These are phyloP conservation scores for Tremellales sp. DNA, from an alignment of 1,284 basidiomycete genomes.

Conservation along the genomic window DNA sequence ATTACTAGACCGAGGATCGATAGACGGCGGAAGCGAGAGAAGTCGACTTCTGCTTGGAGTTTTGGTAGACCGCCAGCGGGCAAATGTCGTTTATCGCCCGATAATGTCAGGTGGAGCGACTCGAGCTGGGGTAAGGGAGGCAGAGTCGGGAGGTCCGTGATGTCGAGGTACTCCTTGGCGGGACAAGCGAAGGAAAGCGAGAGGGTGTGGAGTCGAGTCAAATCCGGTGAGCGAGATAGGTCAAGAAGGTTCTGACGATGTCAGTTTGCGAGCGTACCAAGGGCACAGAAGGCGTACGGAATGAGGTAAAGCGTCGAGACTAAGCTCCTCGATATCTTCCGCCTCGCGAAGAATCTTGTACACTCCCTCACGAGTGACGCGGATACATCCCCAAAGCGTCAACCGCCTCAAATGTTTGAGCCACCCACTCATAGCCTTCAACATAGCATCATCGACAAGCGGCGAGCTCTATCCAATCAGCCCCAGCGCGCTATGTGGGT, in stretches of 20 bases:
- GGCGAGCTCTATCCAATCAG: slow-evolving; percentile 23
- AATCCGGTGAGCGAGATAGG: slow-evolving; percentile 19
- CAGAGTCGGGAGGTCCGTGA: slow-evolving; percentile 23
- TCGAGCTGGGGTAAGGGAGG: slow-evolving; percentile 16
- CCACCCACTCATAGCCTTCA: slow-evolving; percentile 26
- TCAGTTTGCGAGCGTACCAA: no score
- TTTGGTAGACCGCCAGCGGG: slow-evolving; percentile 11
- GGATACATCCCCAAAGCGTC: slow-evolving; percentile 38
- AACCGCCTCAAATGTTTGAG: slow-evolving; percentile 28
- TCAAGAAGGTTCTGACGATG: slow-evolving; percentile 23
- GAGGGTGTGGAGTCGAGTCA: slow-evolving; percentile 21
- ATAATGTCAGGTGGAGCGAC: slow-evolving; percentile 33
- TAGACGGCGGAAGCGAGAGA: slow-evolving; percentile 18
- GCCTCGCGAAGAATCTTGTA: slow-evolving; percentile 28
- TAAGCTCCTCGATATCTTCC: slow-evolving; percentile 34
- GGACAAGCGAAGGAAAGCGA: slow-evolving; percentile 30
- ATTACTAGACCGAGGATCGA: slow-evolving; percentile 36
- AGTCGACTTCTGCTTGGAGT: slow-evolving; percentile 16
- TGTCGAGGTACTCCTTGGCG: slow-evolving; percentile 1
- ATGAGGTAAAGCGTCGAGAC: slow-evolving; percentile 35
- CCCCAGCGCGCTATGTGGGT: slow-evolving; percentile 2
- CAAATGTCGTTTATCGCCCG: slow-evolving; percentile 16
- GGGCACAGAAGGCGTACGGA: slow-evolving; percentile 30
- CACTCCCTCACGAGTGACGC: slow-evolving; percentile 32
- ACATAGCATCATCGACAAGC: slow-evolving; percentile 32